Evolutionary conservation across 345 rosid genomes (phyloP).

Genomic region (Toxicodendron radicans): DNA sequence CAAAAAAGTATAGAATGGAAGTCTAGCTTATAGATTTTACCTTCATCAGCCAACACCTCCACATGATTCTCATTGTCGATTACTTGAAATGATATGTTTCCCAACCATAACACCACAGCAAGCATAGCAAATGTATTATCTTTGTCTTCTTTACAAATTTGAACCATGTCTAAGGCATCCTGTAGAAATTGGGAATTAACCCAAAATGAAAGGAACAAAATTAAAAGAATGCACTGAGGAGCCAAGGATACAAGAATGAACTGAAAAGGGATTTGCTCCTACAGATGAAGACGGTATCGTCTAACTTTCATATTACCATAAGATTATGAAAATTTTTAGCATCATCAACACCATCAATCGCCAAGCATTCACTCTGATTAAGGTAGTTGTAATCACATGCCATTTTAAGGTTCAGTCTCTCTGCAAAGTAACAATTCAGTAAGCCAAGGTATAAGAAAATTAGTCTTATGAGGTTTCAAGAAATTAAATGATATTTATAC

Average conservation of each 20-base stretch:
- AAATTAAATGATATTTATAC: neutral
- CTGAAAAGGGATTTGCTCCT: slow-evolving; percentile 12
- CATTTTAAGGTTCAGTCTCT: slow-evolving; percentile 66
- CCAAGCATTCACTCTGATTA: slow-evolving; percentile 81
- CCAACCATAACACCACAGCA: slow-evolving; percentile 90
- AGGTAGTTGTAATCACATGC: slow-evolving; percentile 84
- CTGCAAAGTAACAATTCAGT: slow-evolving; percentile 44
- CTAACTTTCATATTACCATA: slow-evolving; percentile 49
- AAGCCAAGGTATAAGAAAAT: neutral
- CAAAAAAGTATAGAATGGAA: slow-evolving; percentile 10
- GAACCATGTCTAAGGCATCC: slow-evolving; percentile 79
- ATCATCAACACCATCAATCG: slow-evolving; percentile 75
- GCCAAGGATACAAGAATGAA: neutral
- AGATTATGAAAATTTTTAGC: slow-evolving; percentile 64
- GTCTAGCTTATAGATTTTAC: slow-evolving; percentile 35
- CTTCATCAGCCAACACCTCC: slow-evolving; percentile 81
- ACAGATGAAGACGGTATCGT: slow-evolving; percentile 1
- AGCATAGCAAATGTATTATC: slow-evolving; percentile 76
- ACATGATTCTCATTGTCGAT: slow-evolving; percentile 78
- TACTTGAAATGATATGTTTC: slow-evolving; percentile 77
- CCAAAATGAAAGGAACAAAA: slow-evolving; percentile 11
- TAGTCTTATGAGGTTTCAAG: neutral
- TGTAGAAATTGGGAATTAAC: slow-evolving; percentile 33
- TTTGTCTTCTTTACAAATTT: slow-evolving; percentile 69
- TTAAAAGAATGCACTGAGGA: neutral